Conservation (phyloP, 2,329 filamentous ascomycete genomes). For the Monilinia polystroma region DNA sequence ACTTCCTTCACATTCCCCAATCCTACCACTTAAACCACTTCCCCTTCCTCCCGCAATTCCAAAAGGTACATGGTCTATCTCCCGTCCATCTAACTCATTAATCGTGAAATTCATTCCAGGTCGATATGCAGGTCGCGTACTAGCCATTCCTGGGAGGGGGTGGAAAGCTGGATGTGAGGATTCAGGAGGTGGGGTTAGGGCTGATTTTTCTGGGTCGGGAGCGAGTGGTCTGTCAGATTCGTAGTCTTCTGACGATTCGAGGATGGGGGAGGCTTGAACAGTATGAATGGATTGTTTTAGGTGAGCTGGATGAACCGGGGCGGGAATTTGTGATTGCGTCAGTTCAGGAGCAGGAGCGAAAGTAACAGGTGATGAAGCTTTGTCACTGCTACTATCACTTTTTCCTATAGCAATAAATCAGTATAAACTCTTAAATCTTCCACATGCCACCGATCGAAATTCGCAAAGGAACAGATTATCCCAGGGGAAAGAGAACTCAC, state of each 20-base stretch:
- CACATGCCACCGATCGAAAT: background rate
- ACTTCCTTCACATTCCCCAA: background rate
- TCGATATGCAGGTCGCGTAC: background rate
- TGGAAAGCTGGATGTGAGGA: slow-evolving; percentile 18
- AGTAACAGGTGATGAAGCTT: background rate
- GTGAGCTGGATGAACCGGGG: background rate
- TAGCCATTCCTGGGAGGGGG: background rate
- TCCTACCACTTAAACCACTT: background rate
- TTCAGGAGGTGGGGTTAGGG: slow-evolving; percentile 7
- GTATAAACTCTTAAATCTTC: background rate
- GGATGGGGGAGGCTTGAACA: background rate
- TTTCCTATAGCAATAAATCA: background rate
- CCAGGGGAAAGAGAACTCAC: slow-evolving; percentile 4
- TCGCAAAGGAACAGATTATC: background rate
- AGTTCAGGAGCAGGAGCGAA: background rate
- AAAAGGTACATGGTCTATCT: background rate
- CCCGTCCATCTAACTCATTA: slow-evolving; percentile 12
- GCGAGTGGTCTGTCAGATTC: background rate
- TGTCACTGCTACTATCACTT: background rate
- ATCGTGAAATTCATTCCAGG: background rate
- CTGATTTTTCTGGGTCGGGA: slow-evolving; percentile 17
- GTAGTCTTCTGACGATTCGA: slow-evolving; percentile 1
- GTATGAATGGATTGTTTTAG: too few species aligned
- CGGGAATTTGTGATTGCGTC: background rate
- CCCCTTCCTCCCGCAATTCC: background rate